Base-by-base conservation (phyloP, 352 stramenopile species). In the Paralagenidium karlingii region DNA sequence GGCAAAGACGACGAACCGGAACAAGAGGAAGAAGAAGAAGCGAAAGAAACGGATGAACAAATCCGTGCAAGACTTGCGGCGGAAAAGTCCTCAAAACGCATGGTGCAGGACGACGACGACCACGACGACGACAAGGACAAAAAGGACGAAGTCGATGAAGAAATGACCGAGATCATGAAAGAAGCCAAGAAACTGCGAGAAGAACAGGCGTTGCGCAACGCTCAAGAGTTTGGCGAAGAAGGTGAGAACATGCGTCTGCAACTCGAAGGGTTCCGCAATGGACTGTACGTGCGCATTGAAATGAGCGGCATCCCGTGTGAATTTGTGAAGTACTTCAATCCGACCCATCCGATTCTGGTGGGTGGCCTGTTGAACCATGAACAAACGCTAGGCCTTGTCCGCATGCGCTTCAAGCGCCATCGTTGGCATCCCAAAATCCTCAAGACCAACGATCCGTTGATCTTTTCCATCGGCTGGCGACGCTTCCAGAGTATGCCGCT, bases 371-470 rank as follows among this genome's bases (percentile, higher is more conserved):
- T 94, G 8, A 93, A 91, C 22, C 84, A 97, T 34, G 96, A 99
- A 58, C 87, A 94, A 21, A 87, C 76, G 13, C 52, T 97, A n/a
- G 93, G 88, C 6, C 78, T 98, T 24, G 77, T 98, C 24, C 87
- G 94, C 13, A 94, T 96, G 61, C 79, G 96, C 11, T 96, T 99
- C 55, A 99, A 99, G 73, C 98, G 98, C 59, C 96, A 99, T 61
- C 80, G 96, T 40, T 99, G 96, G 96, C 91, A 98, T 63, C 90
- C 74, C 38, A 97, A 96, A 56, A 97, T 99, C 38, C 64, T 99
- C 10, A 99, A 99, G 62, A 96, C 85, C 32, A 92, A 97, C 47
- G 96, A 99, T 59, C 96, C 96, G 18, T 62, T 99, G 18, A 82
- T 99, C 8, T 97, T 99, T 40, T 98, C 89, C 11, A 76, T 99